Evolutionary conservation across 2,329 filamentous ascomycete genomes (phyloP).

Genomic region (Aureobasidium mangrovei): DNA sequence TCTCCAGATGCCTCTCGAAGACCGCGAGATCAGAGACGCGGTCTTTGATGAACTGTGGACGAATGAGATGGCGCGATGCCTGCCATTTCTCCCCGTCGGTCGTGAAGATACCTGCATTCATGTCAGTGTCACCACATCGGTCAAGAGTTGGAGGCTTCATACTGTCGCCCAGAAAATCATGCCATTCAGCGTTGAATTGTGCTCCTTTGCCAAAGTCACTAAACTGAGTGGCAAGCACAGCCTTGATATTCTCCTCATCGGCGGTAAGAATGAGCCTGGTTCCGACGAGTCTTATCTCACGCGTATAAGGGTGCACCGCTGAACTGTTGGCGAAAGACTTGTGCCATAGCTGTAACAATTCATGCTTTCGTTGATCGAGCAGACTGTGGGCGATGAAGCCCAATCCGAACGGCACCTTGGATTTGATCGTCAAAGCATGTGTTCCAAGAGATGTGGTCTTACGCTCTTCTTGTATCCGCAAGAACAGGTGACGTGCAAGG

Average conservation of each 20-base stretch:
- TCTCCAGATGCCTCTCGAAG: slow-evolving; percentile 70
- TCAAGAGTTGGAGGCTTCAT: slow-evolving; percentile 45
- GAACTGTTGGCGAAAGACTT: slow-evolving; percentile 39
- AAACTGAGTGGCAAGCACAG: slow-evolving; percentile 81
- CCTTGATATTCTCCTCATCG: slow-evolving; percentile 86
- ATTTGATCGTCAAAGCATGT: slow-evolving; percentile 34
- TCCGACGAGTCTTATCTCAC: slow-evolving; percentile 49
- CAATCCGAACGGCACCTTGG: slow-evolving; percentile 44
- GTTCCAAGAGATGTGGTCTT: slow-evolving; percentile 35
- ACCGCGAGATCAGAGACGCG: slow-evolving; percentile 72
- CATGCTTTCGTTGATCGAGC: slow-evolving; percentile 37
- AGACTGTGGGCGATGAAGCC: slow-evolving; percentile 56
- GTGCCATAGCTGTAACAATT: slow-evolving; percentile 55
- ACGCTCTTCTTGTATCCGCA: slow-evolving; percentile 25
- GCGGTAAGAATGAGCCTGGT: slow-evolving; percentile 63
- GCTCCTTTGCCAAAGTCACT: slow-evolving; percentile 74
- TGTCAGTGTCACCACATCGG: neutral
- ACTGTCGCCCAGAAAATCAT: slow-evolving; percentile 64
- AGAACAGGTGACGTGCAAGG: slow-evolving; percentile 14
- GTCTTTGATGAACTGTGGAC: slow-evolving; percentile 80
- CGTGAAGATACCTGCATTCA: slow-evolving; percentile 45
- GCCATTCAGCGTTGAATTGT: slow-evolving; percentile 66
- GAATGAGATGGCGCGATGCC: slow-evolving; percentile 66
- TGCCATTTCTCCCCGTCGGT: slow-evolving; percentile 78
- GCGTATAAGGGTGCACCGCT: slow-evolving; percentile 43